Base-by-base conservation (phyloP, 2,329 filamentous ascomycete species). In the Monosporascus ibericus region DNA sequence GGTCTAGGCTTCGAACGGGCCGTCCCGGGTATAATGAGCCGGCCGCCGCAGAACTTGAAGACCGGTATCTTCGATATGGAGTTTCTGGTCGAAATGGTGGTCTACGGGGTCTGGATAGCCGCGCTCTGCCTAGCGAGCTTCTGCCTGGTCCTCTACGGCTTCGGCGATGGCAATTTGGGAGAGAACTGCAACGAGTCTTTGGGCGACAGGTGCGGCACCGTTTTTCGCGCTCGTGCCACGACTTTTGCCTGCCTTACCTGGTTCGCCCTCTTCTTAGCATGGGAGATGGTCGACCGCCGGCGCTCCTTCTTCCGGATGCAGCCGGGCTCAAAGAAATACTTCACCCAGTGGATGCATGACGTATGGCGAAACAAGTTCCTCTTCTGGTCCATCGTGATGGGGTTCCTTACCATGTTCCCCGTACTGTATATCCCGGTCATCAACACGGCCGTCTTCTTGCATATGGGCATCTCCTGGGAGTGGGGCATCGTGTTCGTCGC, bases 251-350 rank as follows among this genome's bases (percentile, higher is more conserved):
- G 81, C 58, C 75, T 90, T 49, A 90, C 86, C 0, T 90, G 87
- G 86, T 86, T 86, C 60, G 85, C 86, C 0, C 77, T 90, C 18
- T 88, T 90, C 72, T 75, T 89, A 5, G 87, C 88, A 0, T 91
- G 87, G 87, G 86, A 91, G 67, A 86, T 89, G 79, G 77, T 89
- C 54, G 78, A 88, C 62, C 79, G 86, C 70, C 83, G 87, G 22
- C 81, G 85, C 44, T 85, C 81, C 7, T 88, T 91, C 74, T 90
- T 91, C 78, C 77, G 80, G 61, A 87, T 90, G 82, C 80, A 87
- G 62, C 82, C 85, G 0, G 73, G 74, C 17, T 80, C 77, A 24
- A 82, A 79, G 61, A 72, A 71, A 52, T 81, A 83, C 64, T 76
- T 85, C 52, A 84, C 81, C 0, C 81, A 87, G 61, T 89, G 85